Evolutionary conservation across 176 grass and related monocot genomes (phyloP), one percentile per base, ranked within the genome.

Genomic region (Pontederia paniculata): DNA sequence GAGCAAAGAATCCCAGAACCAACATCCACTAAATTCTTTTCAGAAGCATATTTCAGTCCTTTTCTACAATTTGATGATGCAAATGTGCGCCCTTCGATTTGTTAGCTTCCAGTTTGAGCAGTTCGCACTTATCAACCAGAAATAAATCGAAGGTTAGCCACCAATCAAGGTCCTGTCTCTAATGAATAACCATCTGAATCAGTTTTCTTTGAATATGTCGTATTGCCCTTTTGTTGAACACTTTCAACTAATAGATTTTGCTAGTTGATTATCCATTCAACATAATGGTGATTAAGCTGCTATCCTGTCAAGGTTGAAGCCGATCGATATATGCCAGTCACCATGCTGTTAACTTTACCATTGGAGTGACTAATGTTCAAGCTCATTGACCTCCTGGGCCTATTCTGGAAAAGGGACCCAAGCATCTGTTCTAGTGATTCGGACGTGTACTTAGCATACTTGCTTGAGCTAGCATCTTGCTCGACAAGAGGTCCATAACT

Each of bases 401-500:
- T 81, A 42, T 70, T 71, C 55, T 57, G 8, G 5, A 89, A 96
- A 13, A 96, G 79, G 12, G 70, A 66, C 41, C 71, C 52, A 5
- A 96, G 76, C 82, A 96, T 86, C 55, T 85, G 86, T 72, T 89
- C 90, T 67, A 96, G 62, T 49, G 57, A 68, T 65, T 96, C 76
- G 1, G 88, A 76, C 0, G 90, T 89, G 70, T 83, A 89, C 55
- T 89, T 96, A 9, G 78, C 76, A 69, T 96, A 96, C 66, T 78
- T 96, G 72, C 79, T 73, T 0, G 78, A 63, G 25, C 70, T 82
- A 17, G 48, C 78, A 57, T 96, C 90, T 69, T 89, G 90, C 37
- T 89, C 90, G 48, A 96, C 82, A 6, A 96, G 75, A 16, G 85
- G 82, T 15, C 90, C 90, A 43, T 96, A 96, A 54, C 83, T 96